Conservation (phyloP, 2,329 filamentous ascomycete genomes). For the Penicillium sp. region DNA sequence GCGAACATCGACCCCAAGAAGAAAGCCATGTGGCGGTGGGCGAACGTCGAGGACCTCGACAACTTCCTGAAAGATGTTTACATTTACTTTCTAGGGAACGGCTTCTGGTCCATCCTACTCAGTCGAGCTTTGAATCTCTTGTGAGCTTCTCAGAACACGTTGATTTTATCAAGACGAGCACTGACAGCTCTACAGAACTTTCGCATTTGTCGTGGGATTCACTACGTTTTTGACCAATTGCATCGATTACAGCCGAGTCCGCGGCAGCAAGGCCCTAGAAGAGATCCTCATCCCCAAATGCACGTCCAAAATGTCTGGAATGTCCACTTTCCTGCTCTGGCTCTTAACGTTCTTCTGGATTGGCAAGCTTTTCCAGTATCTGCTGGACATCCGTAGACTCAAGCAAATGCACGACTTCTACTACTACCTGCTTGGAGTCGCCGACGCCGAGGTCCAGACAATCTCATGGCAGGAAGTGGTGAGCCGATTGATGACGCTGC, state of each 20-base stretch:
- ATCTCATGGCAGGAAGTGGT: conserved; percentile 93
- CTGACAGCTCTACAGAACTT: conserved; percentile 54
- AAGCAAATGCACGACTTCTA: conserved; percentile 81
- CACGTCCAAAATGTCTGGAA: conserved; percentile 66
- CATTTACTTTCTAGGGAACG: conserved; percentile 76
- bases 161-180: background rate
- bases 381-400: conserved; percentile 68
- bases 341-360: conserved; percentile 81
- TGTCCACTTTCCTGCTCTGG: conserved; percentile 77
- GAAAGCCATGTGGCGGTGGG: conserved; percentile 87
- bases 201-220: conserved; percentile 75
- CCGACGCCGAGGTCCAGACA: conserved; percentile 82
- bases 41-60: conserved; percentile 84
- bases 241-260: conserved; percentile 71
- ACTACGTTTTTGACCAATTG: conserved; percentile 81
- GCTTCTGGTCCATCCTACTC: conserved; percentile 78
- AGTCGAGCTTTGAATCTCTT: conserved; percentile 67
- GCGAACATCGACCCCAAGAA: conserved; percentile 59
- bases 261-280: conserved; percentile 58
- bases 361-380: conserved; percentile 69
- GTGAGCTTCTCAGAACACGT: conserved; percentile 46
- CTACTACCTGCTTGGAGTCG: conserved; percentile 73
- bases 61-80: conserved; percentile 83
- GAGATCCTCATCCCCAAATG: conserved; percentile 69
- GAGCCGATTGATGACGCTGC: conserved; percentile 73